Evolutionary conservation across 768 basidiomycete genomes (phyloP).

Genomic region (Pleurotus citrinopileatus): DNA sequence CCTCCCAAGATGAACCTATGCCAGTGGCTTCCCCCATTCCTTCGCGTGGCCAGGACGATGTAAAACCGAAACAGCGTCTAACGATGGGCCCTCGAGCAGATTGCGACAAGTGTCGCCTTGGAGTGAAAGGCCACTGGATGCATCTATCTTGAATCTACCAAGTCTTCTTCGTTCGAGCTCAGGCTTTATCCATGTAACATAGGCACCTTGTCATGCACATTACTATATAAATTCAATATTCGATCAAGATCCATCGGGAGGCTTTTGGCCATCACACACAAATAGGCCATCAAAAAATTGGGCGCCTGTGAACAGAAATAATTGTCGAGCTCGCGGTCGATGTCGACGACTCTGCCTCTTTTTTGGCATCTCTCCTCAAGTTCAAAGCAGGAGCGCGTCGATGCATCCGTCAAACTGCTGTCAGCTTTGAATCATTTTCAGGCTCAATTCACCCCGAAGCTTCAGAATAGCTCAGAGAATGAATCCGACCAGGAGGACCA

Average conservation of each 20-base stretch:
- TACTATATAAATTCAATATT: background rate
- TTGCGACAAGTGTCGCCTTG: slow-evolving; percentile 62
- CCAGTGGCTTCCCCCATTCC: slow-evolving; percentile 10
- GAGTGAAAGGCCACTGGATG: slow-evolving; percentile 71
- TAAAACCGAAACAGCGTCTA: slow-evolving; percentile 39
- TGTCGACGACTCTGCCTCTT: slow-evolving; percentile 87
- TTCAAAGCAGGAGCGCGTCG: slow-evolving; percentile 74
- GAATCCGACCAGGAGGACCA: slow-evolving; percentile 45
- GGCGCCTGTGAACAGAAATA: background rate
- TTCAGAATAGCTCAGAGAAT: slow-evolving; percentile 30
- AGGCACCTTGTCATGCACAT: no score
- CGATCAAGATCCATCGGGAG: slow-evolving; percentile 4
- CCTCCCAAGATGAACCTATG: slow-evolving; percentile 1
- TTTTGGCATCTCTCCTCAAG: slow-evolving; percentile 93
- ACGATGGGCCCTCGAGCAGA: slow-evolving; percentile 73
- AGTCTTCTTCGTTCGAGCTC: no score
- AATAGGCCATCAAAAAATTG: slow-evolving; percentile 1
- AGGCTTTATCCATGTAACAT: no score
- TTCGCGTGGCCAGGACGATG: slow-evolving; percentile 19
- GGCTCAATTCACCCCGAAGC: slow-evolving; percentile 49
- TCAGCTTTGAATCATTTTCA: slow-evolving; percentile 85
- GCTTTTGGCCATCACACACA: background rate
- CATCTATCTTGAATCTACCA: slow-evolving; percentile 64
- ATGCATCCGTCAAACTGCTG: slow-evolving; percentile 84
- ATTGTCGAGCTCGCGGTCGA: slow-evolving; percentile 22